These are phyloP conservation scores for Udeniomyces megalosporus DNA, from an alignment of 768 basidiomycete species.

Conservation along the genomic window DNA sequence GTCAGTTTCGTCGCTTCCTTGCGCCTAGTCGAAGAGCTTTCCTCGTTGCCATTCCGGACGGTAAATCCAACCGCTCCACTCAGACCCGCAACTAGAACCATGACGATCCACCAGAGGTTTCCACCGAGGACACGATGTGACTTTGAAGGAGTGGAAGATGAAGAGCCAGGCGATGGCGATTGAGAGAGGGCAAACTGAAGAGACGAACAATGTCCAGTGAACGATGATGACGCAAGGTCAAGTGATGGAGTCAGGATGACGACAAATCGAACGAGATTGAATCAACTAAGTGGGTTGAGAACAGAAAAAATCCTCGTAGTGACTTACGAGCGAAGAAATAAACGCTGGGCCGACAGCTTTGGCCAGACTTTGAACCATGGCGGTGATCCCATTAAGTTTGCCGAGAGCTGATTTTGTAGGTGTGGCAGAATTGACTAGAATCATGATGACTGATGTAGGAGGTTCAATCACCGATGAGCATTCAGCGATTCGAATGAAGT, in stretches of 20 bases:
- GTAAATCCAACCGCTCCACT: neutral
- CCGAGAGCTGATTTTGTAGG: neutral
- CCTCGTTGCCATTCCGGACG: slow-evolving; percentile 7
- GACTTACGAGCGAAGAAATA: neutral
- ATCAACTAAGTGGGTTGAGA: too few relatives aligned
- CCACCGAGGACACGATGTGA: too few relatives aligned
- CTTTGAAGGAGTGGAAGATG: neutral
- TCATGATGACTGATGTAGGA: too few relatives aligned
- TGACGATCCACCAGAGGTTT: neutral
- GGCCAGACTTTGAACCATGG: neutral
- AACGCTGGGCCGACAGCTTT: neutral
- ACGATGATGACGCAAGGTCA: too few relatives aligned
- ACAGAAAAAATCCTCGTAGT: too few relatives aligned
- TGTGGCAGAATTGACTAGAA: neutral
- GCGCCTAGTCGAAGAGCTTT: too few relatives aligned
- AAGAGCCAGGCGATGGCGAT: neutral
- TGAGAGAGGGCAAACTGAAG: slow-evolving; percentile 1
- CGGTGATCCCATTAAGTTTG: slow-evolving; percentile 2
- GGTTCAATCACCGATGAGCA: too few relatives aligned
- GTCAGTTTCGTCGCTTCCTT: too few relatives aligned
- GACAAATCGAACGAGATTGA: too few relatives aligned
- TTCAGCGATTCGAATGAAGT: too few relatives aligned
- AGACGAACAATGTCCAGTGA: too few relatives aligned
- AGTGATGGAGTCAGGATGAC: too few relatives aligned
- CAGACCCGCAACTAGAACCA: neutral